Conservation (phyloP, 2,329 filamentous ascomycete species). For the Coniochaeta prunicola region DNA sequence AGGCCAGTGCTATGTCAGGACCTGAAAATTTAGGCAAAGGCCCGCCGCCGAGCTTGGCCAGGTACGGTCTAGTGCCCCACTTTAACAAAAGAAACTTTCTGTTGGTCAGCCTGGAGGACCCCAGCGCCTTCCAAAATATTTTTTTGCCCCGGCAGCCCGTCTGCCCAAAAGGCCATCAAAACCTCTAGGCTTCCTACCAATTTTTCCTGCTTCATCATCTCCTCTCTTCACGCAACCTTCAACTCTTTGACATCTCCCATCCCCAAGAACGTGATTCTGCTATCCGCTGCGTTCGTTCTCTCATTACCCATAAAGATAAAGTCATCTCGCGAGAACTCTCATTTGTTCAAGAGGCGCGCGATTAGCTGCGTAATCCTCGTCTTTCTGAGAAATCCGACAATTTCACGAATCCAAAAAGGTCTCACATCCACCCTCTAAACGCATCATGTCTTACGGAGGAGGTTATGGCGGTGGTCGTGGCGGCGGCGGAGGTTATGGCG, state of each 20-base stretch:
- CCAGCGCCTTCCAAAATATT: constrained; percentile 2
- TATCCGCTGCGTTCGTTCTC: background rate
- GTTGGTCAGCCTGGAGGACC: background rate
- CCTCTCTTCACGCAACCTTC: background rate
- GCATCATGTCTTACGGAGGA: constrained; percentile 38
- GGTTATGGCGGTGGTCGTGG: constrained; percentile 33
- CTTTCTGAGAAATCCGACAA: background rate
- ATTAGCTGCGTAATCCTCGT: background rate
- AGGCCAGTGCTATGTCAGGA: background rate
- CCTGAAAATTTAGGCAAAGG: constrained; percentile 9
- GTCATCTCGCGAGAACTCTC: background rate
- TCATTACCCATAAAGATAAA: constrained; percentile 1
- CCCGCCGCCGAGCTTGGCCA: background rate
- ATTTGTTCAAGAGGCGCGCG: background rate
- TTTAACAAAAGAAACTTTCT: background rate
- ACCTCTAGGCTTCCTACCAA: background rate
- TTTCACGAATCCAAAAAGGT: background rate
- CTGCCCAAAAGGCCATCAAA: background rate
- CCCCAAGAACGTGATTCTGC: background rate
- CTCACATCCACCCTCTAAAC: background rate
- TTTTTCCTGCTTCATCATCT: background rate
- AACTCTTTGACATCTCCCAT: background rate
- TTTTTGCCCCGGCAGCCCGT: background rate
- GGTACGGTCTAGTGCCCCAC: background rate
- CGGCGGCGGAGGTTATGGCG: constrained; percentile 32